Evolutionary conservation across 345 rosid genomes (phyloP), one percentile per base, ranked within the genome.

Genomic region (Reutealis trisperma): DNA sequence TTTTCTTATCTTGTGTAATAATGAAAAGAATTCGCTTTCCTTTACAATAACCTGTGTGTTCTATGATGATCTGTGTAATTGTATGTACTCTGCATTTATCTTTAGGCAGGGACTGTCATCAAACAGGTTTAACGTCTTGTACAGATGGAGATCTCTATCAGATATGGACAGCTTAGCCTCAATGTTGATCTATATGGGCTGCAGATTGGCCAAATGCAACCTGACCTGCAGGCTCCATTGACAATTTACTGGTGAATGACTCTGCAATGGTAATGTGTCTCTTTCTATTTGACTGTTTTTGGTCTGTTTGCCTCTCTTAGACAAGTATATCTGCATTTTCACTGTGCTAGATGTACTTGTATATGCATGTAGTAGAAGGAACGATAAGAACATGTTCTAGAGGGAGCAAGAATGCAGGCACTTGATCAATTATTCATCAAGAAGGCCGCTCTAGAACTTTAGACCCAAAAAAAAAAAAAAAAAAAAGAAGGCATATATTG

Each of bases 1-100:
- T 78, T 51, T 63, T 27, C 25, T 16, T 69, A 61, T 10, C 67
- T 16, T 70, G 78, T 83, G 80, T 81, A 83, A 82, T 75, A 74
- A 73, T 79, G 57, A 3, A 18, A 74, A 57, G 76, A 45, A 76
- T 37, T 4, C 5, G 41, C 44, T 62, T 79, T 64, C 66, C 27
- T 61, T 67, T 24, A 19, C 37, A 55, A n/a, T 45, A 49, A 49
- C 59, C 42, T 51, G 10, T 25, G 57, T 22, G 57, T 41, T 44
- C 66, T 70, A 67, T 58, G 45, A 7, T 59, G 58, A 5, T 69
- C 49, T 68, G 7, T 68, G 65, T 49, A 51, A 59, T 41, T 44
- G 5, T 49, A 13, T 45, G 25, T 76, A 15, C 61, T 32, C 47
- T 13, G 57, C 57, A 19, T 45, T 60, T 32, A n/a, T 57, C 25